phyloP scores from a whole-genome alignment of 1,284 basidiomycete species.

The Nidula niveotomentosa region DNA sequence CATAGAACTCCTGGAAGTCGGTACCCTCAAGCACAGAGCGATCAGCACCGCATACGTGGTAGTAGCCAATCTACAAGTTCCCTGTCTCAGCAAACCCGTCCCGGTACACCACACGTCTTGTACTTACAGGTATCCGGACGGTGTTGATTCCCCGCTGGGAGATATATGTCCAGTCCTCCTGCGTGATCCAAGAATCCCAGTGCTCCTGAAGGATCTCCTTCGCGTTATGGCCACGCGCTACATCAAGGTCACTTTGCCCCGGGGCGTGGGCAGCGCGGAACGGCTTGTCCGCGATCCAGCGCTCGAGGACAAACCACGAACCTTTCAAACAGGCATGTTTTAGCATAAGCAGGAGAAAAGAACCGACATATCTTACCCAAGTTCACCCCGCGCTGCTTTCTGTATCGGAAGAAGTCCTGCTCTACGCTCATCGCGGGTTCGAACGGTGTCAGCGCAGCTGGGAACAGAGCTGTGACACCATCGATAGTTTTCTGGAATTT shows the following conservation, averaged over 20 bases:
- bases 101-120: neutral
- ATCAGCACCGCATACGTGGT: constrained; percentile 68
- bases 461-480: too few relatives aligned
- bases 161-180: constrained; percentile 76
- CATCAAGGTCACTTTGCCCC: constrained; percentile 74
- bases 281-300: constrained; percentile 66
- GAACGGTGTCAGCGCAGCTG: neutral
- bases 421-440: neutral
- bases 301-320: constrained; percentile 78
- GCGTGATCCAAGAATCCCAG: constrained; percentile 80
- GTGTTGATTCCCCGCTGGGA: constrained; percentile 76
- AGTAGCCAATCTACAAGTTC: constrained; percentile 68
- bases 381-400: constrained; percentile 83
- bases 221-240: constrained; percentile 63
- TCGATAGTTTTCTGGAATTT: too few relatives aligned
- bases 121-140: constrained; percentile 75
- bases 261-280: constrained; percentile 54
- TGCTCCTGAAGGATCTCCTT: constrained; percentile 70
- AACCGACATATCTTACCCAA: constrained; percentile 51
- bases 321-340: constrained; percentile 33
- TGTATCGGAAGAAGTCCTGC: constrained; percentile 49
- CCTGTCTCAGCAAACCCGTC: neutral
- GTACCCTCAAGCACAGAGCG: constrained; percentile 68
- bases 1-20: constrained; percentile 61
- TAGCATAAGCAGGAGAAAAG: neutral